Base-by-base conservation (phyloP, 805 yeast genomes). In the Kluyveromyces aestuarii region DNA sequence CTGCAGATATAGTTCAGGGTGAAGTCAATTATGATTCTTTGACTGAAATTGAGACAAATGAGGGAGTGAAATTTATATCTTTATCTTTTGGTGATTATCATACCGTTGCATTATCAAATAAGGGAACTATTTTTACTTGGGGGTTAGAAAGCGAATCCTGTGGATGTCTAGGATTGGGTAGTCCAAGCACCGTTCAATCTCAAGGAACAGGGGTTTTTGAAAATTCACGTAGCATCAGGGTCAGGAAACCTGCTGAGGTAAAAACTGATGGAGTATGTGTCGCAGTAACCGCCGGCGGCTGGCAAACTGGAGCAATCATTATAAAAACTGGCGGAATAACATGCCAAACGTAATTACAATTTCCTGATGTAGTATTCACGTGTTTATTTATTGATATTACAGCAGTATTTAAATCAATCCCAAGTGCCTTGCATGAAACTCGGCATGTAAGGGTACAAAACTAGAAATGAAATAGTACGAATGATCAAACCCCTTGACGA, bases 401-500 rank as follows among this genome's bases (percentile, higher is more conserved):
- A 27, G 11, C 14, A 8, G 30, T 11, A 18, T 37, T 16, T 55
- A 57, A 10, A 58, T 53, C 40, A 72, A 55, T 17, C 74, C 75
- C 46, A 72, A 53, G 50, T 78, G 73, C 64, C 84, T 82, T 9
- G 95, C 95, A 60, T 93, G 97, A 65, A 83, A 91, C 51, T 76
- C 79, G 37, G 96, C 87, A 65, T 93, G 98, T 36, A 81, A 86
- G 48, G 77, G 83, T 11, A 84, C 84, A 66, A 89, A 90, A 0
- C 87, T 68, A 46, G 90, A 76, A 49, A 91, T 76, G 64, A 89
- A 91, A 67, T 77, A 93, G 72, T 90, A 91, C 44, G 90, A 83
- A 63, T 91, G 99, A 61, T 93, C 97, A 61, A 81, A 91, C 4
- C 90, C 96, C 1, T 85, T 89, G 17, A 78, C 95, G 36, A 79